Evolutionary conservation across 371 early-diverging fungal species (phyloP).

Genomic region (Mucor saturninus): DNA sequence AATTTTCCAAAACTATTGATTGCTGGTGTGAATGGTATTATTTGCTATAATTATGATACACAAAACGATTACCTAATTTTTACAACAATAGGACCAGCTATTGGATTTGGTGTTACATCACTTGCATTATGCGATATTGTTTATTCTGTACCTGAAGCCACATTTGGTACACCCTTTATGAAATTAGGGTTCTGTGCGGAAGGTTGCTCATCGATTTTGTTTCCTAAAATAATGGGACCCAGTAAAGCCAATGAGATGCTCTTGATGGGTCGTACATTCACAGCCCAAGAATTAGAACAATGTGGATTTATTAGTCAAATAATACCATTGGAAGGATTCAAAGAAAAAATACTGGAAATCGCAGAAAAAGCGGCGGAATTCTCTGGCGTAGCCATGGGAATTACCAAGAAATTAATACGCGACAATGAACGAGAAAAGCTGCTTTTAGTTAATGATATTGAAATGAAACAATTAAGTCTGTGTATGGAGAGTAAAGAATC

Average conservation of each 20-base stretch:
- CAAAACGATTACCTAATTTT: not conserved
- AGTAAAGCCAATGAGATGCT: conserved; percentile 70
- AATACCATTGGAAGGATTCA: conserved; percentile 61
- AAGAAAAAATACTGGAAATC: conserved; percentile 48
- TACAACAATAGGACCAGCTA: conserved; percentile 59
- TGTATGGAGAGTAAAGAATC: conserved; percentile 42
- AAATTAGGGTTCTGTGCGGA: conserved; percentile 73
- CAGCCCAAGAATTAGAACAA: conserved; percentile 59
- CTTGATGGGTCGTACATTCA: conserved; percentile 59
- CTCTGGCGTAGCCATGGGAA: conserved; percentile 57
- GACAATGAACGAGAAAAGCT: conserved; percentile 51
- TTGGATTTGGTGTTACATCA: conserved; percentile 74
- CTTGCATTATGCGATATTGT: conserved; percentile 74
- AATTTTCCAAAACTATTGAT: conserved; percentile 76
- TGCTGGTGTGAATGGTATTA: conserved; percentile 72
- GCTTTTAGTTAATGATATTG: conserved; percentile 48
- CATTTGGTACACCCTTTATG: conserved; percentile 75
- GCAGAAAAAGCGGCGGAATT: conserved; percentile 59
- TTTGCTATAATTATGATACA: not conserved
- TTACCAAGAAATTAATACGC: conserved; percentile 61
- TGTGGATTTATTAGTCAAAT: conserved; percentile 53
- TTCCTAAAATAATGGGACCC: conserved; percentile 65
- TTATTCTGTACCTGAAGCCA: conserved; percentile 65
- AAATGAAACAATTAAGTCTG: conserved; percentile 48
- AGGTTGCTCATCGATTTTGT: conserved; percentile 66